These are phyloP conservation scores for Penicillium ochrochloron DNA, from an alignment of 495 filamentous ascomycete species.

Conservation along the genomic window DNA sequence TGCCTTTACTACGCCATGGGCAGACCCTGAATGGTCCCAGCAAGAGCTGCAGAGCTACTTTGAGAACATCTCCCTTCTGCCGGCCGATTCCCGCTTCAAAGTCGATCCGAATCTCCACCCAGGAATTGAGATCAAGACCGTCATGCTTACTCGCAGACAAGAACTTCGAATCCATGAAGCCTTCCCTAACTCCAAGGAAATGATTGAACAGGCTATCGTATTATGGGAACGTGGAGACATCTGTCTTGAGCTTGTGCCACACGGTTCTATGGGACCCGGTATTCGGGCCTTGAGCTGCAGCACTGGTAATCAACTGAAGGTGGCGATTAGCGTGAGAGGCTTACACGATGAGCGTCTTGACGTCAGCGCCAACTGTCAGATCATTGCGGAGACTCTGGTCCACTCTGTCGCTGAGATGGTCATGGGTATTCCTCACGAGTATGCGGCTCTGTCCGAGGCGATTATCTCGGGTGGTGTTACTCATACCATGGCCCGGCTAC, in stretches of 20 bases:
- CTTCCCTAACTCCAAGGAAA: slow-evolving; percentile 48
- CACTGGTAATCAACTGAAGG: slow-evolving; percentile 37
- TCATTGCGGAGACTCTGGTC: slow-evolving; percentile 60
- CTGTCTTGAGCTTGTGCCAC: slow-evolving; percentile 51
- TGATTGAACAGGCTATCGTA: slow-evolving; percentile 43
- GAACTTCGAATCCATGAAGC: slow-evolving; percentile 47
- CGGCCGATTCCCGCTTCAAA: slow-evolving; percentile 38
- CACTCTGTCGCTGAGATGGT: slow-evolving; percentile 56
- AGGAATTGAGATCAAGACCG: slow-evolving; percentile 53
- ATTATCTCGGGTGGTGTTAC: slow-evolving; percentile 48
- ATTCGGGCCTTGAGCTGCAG: slow-evolving; percentile 54
- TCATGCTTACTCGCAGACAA: slow-evolving; percentile 41
- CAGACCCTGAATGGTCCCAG: slow-evolving; percentile 54
- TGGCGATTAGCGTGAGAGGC: slow-evolving; percentile 50
- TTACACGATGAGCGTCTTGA: slow-evolving; percentile 44
- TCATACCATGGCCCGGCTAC: slow-evolving; percentile 43
- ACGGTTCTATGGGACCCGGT: slow-evolving; percentile 44
- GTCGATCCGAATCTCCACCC: slow-evolving; percentile 48
- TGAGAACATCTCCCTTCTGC: slow-evolving; percentile 36
- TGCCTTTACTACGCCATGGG: slow-evolving; percentile 50
- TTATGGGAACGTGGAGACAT: slow-evolving; percentile 50
- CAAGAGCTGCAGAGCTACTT: slow-evolving; percentile 56
- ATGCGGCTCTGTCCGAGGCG: slow-evolving; percentile 53
- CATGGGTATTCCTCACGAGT: slow-evolving; percentile 54
- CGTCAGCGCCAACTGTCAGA: slow-evolving; percentile 49